These are phyloP conservation scores for Geranium incanum DNA, from an alignment of 441 rosid species.

Conservation along the genomic window DNA sequence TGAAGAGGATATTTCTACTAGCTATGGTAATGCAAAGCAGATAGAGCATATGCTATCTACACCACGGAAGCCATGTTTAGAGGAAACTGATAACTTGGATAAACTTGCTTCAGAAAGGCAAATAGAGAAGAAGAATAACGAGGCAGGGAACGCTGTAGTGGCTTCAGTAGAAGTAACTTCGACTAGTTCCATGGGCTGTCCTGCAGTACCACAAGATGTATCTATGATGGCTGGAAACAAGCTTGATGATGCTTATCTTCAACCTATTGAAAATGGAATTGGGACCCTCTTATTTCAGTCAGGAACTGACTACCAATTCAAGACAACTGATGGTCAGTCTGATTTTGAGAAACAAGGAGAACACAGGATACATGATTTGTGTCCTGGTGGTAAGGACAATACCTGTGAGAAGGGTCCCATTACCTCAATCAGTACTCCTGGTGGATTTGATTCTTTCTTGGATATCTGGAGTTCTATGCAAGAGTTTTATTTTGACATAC, in stretches of 20 bases:
- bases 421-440: conserved; percentile 49
- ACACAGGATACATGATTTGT: conserved; percentile 21
- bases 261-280: conserved; percentile 18
- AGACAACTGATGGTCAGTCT: conserved; percentile 20
- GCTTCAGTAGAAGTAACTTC: conserved; percentile 33
- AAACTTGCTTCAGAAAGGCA: conserved; percentile 28
- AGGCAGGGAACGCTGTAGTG: conserved; percentile 31
- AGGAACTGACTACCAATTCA: conserved; percentile 27
- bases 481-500: conserved; percentile 83
- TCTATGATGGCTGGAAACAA: conserved; percentile 24
- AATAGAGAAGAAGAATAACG: conserved; percentile 29
- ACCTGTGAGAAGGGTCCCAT: conserved; percentile 65
- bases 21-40: conserved; percentile 24
- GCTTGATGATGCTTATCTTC: conserved; percentile 20
- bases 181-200: conserved; percentile 22
- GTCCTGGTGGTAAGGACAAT: conserved; percentile 31
- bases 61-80: conserved; percentile 21
- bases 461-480: conserved; percentile 57
- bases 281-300: conserved; percentile 19
- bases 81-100: conserved; percentile 29
- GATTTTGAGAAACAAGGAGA: conserved; percentile 23
- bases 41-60: conserved; percentile 29
- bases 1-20: conserved; percentile 27
- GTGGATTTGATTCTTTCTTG: conserved; percentile 90
- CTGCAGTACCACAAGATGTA: conserved; percentile 25